Base-by-base conservation (phyloP, 2,329 filamentous ascomycete species). In the Phialophora macrospora region DNA sequence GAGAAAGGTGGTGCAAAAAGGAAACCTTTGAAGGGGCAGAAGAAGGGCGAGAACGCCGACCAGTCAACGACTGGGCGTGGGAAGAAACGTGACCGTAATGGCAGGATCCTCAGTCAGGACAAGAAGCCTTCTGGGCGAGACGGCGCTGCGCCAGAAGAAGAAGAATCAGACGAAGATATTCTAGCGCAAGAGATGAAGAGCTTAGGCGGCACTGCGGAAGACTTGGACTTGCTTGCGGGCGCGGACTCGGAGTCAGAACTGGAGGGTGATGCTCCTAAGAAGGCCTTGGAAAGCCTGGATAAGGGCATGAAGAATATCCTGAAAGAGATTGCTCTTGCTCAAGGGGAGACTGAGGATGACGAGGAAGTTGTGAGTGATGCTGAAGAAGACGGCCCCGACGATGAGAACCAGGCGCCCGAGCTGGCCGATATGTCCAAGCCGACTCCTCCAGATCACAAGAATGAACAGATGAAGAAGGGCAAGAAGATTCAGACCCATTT, bases 191-290 rank as follows among this genome's bases (percentile, higher is more conserved):
- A 82, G 66, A 79, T 83, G 66, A 66, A 80, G 66, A 77, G 77
- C 4, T 76, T 83, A 60, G 81, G 81, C 34, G 81, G 81, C 55
- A 82, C 78, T n/a, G 76, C 82, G 69, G 82, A 83, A 59, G 80
- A 83, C 68, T 73, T 81, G 63, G 77, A 81, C 55, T 72, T 83
- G 26, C 71, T 83, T 64, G 80, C 76, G 24, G 79, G 74, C 60
- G 74, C 79, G 22, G 75, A 78, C 52, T 83, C 81, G 0, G 81
- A 80, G 52, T 81, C 79, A 14, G 81, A 83, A 69, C 72, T 80
- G 14, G 81, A 82, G 71, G 78, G 69, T 11, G 51, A 32, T 34
- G 60, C 55, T 7, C 46, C 59, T 3, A 49, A 58, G 14, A n/a
- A 70, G 1, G 72, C 74, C 20, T 75, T 79, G 2, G 76, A 77